These are phyloP conservation scores for Clitopilus hobsonii DNA, from an alignment of 768 basidiomycete genomes.

Conservation along the genomic window DNA sequence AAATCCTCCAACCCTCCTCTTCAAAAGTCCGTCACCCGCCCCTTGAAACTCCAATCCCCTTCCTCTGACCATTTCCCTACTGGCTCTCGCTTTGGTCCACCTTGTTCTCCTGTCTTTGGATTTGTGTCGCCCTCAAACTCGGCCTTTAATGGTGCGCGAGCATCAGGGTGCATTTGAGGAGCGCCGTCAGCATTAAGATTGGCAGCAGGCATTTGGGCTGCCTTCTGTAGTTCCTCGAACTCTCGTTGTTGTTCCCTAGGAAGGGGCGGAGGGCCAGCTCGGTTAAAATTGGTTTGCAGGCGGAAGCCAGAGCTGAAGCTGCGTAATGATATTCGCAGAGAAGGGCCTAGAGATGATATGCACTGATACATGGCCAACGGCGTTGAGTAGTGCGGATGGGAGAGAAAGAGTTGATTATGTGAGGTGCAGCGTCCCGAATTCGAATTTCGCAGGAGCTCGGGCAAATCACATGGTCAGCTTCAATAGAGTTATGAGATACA, in stretches of 20 bases:
- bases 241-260: slow-evolving; percentile 75
- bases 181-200: slow-evolving; percentile 21
- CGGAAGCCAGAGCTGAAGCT: slow-evolving; percentile 1
- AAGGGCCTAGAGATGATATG: neutral
- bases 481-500: neutral
- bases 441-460: too few relatives aligned
- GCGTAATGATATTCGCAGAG: slow-evolving; percentile 27
- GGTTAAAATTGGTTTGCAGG: slow-evolving; percentile 33
- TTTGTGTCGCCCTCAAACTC: slow-evolving; percentile 82
- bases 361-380: neutral
- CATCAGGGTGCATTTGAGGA: slow-evolving; percentile 65
- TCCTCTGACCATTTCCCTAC: slow-evolving; percentile 51
- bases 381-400: neutral
- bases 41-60: slow-evolving; percentile 91
- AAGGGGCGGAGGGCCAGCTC: slow-evolving; percentile 72
- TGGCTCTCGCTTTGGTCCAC: slow-evolving; percentile 86
- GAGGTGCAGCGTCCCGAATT: neutral
- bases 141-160: slow-evolving; percentile 47
- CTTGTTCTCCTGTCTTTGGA: slow-evolving; percentile 78
- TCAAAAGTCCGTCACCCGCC: slow-evolving; percentile 83
- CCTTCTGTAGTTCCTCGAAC: slow-evolving; percentile 77
- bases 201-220: slow-evolving; percentile 39
- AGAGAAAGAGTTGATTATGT: neutral
- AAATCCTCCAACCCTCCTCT: neutral
- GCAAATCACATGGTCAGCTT: neutral